phyloP scores from a whole-genome alignment of 1,284 basidiomycete species.

The Pascua guehoae region DNA sequence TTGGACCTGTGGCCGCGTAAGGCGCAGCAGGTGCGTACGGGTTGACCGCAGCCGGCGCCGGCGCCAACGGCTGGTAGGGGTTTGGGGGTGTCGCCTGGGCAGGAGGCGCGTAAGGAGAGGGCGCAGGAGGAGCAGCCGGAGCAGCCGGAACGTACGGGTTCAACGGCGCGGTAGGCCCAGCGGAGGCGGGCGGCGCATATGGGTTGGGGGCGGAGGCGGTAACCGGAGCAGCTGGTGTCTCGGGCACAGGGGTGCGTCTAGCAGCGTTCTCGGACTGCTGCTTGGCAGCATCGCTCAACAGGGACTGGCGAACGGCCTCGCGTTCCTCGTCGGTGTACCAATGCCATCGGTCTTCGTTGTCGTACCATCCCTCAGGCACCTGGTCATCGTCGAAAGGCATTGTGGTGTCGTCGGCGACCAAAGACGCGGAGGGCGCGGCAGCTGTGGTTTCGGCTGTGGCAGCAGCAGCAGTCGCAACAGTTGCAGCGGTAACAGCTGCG shows the following conservation, averaged over 20 bases:
- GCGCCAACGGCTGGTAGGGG: conserved; percentile 24
- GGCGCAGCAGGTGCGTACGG: conserved; percentile 11
- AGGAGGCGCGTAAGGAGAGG: conserved; percentile 5
- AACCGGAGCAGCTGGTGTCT: too few relatives aligned
- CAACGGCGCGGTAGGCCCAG: neutral
- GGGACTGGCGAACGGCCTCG: conserved; percentile 33
- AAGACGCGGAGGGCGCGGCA: too few relatives aligned
- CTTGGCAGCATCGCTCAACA: conserved; percentile 22
- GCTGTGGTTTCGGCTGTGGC: conserved; percentile 15
- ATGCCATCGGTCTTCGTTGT: conserved; percentile 37
- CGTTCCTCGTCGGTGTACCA: conserved; percentile 46
- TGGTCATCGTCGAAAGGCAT: conserved; percentile 27
- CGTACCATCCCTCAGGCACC: conserved; percentile 45
- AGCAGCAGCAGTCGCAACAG: neutral
- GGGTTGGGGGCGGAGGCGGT: neutral
- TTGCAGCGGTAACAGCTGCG: too few relatives aligned
- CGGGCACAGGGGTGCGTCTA: conserved; percentile 2
- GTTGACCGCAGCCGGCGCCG: conserved; percentile 10
- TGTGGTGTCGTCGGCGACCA: conserved; percentile 3
- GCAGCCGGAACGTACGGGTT: conserved; percentile 7
- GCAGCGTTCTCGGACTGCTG: conserved; percentile 6
- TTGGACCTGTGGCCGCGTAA: neutral
- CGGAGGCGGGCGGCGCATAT: neutral
- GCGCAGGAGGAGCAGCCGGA: neutral
- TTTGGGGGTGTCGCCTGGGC: conserved; percentile 11